Percentiles rank a stretch among this genome's conserved stretches.
Evolutionary conservation across 305 asterid species (phyloP).

Genomic region (Ruellia speciosa): DNA sequence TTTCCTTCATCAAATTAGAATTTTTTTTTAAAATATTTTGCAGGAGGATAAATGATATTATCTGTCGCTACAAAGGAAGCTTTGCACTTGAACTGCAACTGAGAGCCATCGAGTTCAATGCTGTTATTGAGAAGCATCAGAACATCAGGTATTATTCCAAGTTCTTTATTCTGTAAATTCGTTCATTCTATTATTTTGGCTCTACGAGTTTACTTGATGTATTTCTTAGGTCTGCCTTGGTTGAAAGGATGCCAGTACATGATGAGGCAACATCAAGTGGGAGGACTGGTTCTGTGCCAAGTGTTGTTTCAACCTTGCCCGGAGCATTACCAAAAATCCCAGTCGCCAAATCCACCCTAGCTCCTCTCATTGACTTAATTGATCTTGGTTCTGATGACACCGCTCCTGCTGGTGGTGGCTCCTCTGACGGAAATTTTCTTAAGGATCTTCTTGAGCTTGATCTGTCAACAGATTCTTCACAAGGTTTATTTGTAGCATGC

Average conservation of each 20-base stretch:
- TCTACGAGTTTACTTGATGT: conserved; percentile 22
- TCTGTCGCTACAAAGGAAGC: conserved; percentile 62
- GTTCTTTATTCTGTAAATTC: conserved; percentile 1
- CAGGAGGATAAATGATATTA: conserved; percentile 76
- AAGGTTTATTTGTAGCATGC: conserved; percentile 36
- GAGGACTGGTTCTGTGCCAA: conserved; percentile 75
- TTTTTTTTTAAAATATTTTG: neutral
- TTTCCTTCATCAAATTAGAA: conserved; percentile 1
- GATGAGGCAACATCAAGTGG: conserved; percentile 83
- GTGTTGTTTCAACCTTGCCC: conserved; percentile 66
- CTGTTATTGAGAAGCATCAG: conserved; percentile 67
- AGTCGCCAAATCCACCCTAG: conserved; percentile 46
- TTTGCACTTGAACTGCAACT: conserved; percentile 91
- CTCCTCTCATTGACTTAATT: conserved; percentile 82
- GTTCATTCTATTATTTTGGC: conserved; percentile 1
- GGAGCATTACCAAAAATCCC: conserved; percentile 64
- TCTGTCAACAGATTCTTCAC: conserved; percentile 45
- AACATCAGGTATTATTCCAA: conserved; percentile 57
- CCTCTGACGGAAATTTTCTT: conserved; percentile 71
- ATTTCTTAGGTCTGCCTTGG: conserved; percentile 58
- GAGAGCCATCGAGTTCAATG: conserved; percentile 87
- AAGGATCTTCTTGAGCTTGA: conserved; percentile 85
- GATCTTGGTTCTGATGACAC: conserved; percentile 74
- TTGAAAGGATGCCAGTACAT: conserved; percentile 94
- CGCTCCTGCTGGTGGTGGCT: conserved; percentile 53